Percentiles rank a stretch among this genome's conserved stretches.
Conservation (phyloP, 2,329 filamentous ascomycete species). For the Hawksworthiomyces lignivorus region DNA sequence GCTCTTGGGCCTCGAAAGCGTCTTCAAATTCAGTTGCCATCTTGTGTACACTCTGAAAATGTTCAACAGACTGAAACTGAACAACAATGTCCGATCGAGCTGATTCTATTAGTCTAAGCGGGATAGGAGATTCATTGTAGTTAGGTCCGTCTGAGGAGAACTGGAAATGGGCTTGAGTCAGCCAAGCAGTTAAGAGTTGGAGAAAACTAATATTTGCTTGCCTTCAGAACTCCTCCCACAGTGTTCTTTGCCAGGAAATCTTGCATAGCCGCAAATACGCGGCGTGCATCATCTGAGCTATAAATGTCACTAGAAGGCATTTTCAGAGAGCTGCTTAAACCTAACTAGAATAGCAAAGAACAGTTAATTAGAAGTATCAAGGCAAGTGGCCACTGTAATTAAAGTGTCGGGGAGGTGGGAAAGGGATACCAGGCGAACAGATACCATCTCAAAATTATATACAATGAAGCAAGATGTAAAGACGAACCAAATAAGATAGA, state of each 20-base stretch:
- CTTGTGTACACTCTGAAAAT: slow-evolving; percentile 12
- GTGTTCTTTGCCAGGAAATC: slow-evolving; percentile 2
- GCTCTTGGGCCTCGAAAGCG: slow-evolving; percentile 17
- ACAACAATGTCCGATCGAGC: neutral
- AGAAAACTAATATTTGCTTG: neutral
- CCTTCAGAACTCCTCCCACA: slow-evolving; percentile 5
- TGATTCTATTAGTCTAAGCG: neutral
- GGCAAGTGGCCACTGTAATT: no score
- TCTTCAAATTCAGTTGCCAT: slow-evolving; percentile 13
- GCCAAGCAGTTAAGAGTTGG: no score
- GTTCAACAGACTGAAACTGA: slow-evolving; percentile 9
- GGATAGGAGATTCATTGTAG: neutral
- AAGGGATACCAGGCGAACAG: no score
- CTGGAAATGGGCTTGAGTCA: no score
- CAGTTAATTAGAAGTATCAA: no score
- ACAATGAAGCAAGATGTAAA: no score
- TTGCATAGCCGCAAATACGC: slow-evolving; percentile 1
- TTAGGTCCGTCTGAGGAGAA: neutral
- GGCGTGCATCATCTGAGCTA: neutral
- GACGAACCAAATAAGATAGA: no score
- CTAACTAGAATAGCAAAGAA: no score
- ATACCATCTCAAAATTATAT: no score
- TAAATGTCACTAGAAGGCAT: slow-evolving; percentile 3
- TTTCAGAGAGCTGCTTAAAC: no score
- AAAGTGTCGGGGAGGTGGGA: no score